These are phyloP conservation scores for Naganishia onofrii DNA, from an alignment of 768 basidiomycete genomes.

Conservation along the genomic window DNA sequence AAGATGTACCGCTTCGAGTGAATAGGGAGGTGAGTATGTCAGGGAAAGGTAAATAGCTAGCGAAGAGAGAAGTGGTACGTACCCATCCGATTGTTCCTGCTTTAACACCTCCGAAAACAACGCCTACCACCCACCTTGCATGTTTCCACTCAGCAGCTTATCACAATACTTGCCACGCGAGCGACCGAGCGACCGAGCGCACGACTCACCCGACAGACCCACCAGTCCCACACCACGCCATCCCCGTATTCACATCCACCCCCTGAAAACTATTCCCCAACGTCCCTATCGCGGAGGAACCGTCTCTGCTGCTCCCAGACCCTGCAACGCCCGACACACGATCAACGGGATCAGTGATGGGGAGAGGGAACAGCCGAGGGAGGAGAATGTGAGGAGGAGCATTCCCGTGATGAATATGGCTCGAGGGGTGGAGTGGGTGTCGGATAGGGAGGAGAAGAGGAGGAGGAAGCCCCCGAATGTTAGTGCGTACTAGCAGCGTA, in stretches of 20 bases:
- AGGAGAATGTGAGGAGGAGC: conserved; percentile 58
- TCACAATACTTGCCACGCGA: too few species aligned
- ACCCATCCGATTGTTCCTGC: conserved; percentile 8
- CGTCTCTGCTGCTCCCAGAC: conserved; percentile 68
- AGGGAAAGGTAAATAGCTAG: too few species aligned
- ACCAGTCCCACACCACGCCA: not conserved
- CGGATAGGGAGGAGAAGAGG: not conserved
- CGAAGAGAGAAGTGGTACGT: not conserved
- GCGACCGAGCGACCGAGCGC: too few species aligned
- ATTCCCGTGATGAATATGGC: conserved; percentile 64
- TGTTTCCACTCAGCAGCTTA: too few species aligned
- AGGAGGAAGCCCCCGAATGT: conserved; percentile 11
- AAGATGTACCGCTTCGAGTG: not conserved
- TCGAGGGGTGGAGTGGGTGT: conserved; percentile 62
- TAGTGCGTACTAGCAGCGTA: not conserved
- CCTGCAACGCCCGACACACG: conserved; percentile 70
- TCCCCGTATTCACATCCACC: not conserved
- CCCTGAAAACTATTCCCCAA: not conserved
- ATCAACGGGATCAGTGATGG: conserved; percentile 61
- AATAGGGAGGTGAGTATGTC: too few species aligned
- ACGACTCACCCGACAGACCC: conserved; percentile 7
- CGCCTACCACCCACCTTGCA: not conserved
- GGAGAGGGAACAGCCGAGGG: conserved; percentile 65
- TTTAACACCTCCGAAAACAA: not conserved
- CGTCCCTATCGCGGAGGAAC: conserved; percentile 65